A percentile compares a stretch with the other conserved stretches of the same genome.
Conservation (phyloP, 2,329 filamentous ascomycete genomes). For the Neospermospora avenae region DNA sequence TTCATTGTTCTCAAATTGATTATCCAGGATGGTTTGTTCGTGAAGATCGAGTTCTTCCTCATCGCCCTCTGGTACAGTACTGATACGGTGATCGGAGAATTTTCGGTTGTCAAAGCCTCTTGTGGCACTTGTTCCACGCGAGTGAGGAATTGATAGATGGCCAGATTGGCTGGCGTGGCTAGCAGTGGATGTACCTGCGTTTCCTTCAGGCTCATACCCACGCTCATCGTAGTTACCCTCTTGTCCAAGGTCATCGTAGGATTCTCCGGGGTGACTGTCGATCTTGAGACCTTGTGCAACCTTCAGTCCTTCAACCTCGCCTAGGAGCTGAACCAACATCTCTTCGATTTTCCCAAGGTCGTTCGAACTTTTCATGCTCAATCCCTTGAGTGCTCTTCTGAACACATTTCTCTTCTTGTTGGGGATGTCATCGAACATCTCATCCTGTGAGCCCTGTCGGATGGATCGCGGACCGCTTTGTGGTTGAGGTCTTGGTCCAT, state of each 20-base stretch:
- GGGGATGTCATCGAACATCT: slow-evolving; percentile 52
- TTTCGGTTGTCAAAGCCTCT: slow-evolving; percentile 41
- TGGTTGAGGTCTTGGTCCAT: slow-evolving; percentile 82
- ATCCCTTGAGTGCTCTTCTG: slow-evolving; percentile 84
- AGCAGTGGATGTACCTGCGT: slow-evolving; percentile 71
- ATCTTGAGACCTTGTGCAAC: slow-evolving; percentile 47
- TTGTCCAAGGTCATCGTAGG: slow-evolving; percentile 65
- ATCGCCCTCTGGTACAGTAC: slow-evolving; percentile 81
- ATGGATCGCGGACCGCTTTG: slow-evolving; percentile 47
- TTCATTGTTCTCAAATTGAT: slow-evolving; percentile 58
- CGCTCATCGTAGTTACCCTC: slow-evolving; percentile 62
- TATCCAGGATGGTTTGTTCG: slow-evolving; percentile 47
- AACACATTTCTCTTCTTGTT: slow-evolving; percentile 92
- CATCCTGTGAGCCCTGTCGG: slow-evolving; percentile 48
- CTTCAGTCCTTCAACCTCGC: slow-evolving; percentile 84
- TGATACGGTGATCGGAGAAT: slow-evolving; percentile 76
- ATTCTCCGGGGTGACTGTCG: slow-evolving; percentile 56
- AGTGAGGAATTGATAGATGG: slow-evolving; percentile 61
- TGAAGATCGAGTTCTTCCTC: slow-evolving; percentile 52
- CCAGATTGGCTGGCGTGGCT: slow-evolving; percentile 73
- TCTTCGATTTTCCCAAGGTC: slow-evolving; percentile 87
- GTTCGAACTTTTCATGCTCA: slow-evolving; percentile 82
- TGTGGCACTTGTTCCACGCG: slow-evolving; percentile 44
- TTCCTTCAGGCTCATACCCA: slow-evolving; percentile 81
- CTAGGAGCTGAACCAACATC: slow-evolving; percentile 87